These are phyloP conservation scores for Pythium myriotylum DNA, from an alignment of 352 stramenopile species.

Conservation along the genomic window DNA sequence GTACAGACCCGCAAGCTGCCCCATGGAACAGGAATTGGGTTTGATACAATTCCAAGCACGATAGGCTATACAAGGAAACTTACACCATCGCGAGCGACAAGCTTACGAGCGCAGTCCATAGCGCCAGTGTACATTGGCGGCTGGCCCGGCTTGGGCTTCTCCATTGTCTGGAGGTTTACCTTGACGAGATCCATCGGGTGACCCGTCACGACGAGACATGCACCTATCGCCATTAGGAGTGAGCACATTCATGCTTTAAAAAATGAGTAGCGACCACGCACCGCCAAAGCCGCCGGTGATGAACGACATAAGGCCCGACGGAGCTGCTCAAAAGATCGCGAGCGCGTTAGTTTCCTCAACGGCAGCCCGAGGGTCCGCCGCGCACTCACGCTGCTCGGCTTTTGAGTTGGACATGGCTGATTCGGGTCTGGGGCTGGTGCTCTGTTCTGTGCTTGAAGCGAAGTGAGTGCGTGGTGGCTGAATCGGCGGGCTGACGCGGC, in stretches of 20 bases:
- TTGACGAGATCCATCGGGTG: conserved; percentile 97
- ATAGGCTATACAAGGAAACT: conserved; percentile 13
- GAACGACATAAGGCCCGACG: conserved; percentile 92
- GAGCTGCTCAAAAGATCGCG: conserved; percentile 40
- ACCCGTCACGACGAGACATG: conserved; percentile 92
- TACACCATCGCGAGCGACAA: conserved; percentile 92
- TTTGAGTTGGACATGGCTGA: conserved; percentile 22
- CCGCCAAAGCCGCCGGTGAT: conserved; percentile 93
- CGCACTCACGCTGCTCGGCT: conserved; percentile 25
- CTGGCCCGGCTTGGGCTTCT: conserved; percentile 63
- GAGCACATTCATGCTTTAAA: too few relatives aligned
- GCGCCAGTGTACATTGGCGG: conserved; percentile 79
- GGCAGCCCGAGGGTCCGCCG: too few relatives aligned
- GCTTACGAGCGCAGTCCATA: conserved; percentile 92
- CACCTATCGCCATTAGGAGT: conserved; percentile 34
- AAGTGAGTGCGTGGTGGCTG: conserved; percentile 24
- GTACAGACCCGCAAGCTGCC: conserved; percentile 87
- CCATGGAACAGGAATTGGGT: too few relatives aligned
- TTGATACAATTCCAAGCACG: too few relatives aligned
- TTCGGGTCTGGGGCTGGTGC: neutral
- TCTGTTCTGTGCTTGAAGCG: conserved; percentile 23
- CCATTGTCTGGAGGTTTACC: conserved; percentile 93
- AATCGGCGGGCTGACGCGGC: conserved; percentile 23
- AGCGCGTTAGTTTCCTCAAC: neutral
- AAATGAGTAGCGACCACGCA: conserved; percentile 26